Conservation (phyloP, 768 basidiomycete genomes). For the Suillus decipiens region DNA sequence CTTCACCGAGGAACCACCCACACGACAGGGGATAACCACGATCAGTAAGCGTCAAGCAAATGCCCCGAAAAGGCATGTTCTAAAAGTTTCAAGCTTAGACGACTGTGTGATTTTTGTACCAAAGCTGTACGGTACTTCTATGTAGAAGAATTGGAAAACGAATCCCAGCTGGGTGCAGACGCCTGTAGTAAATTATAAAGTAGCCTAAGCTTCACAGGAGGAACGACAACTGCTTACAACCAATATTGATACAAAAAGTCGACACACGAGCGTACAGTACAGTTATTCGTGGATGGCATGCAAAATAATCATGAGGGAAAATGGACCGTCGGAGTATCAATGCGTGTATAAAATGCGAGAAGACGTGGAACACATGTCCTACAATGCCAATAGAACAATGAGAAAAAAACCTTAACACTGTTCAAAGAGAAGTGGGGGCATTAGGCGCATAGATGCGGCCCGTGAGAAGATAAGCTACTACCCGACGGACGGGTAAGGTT, state of each 20-base stretch:
- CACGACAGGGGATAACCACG: conserved; percentile 15
- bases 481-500: conserved; percentile 30
- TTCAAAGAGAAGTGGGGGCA: conserved; percentile 12
- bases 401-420: conserved; percentile 4
- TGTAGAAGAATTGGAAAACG: background rate
- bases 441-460: conserved; percentile 28
- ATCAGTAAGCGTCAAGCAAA: conserved; percentile 31
- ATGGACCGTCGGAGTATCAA: background rate
- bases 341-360: background rate
- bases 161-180: background rate
- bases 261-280: background rate
- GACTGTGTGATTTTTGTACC: background rate
- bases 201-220: background rate
- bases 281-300: conserved; percentile 10
- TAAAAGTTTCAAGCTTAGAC: conserved; percentile 13
- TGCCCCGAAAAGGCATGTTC: conserved; percentile 29
- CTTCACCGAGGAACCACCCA: conserved; percentile 1
- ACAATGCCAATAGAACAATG: conserved; percentile 1
- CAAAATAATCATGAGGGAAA: conserved; percentile 1
- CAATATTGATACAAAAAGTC: background rate
- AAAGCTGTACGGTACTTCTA: background rate
- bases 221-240: conserved; percentile 2
- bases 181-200: background rate
- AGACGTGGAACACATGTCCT: background rate
- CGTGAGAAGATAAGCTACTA: conserved; percentile 25